Evolutionary conservation across 495 filamentous ascomycete species (phyloP).

Genomic region (Aspergillus egyptiacus): DNA sequence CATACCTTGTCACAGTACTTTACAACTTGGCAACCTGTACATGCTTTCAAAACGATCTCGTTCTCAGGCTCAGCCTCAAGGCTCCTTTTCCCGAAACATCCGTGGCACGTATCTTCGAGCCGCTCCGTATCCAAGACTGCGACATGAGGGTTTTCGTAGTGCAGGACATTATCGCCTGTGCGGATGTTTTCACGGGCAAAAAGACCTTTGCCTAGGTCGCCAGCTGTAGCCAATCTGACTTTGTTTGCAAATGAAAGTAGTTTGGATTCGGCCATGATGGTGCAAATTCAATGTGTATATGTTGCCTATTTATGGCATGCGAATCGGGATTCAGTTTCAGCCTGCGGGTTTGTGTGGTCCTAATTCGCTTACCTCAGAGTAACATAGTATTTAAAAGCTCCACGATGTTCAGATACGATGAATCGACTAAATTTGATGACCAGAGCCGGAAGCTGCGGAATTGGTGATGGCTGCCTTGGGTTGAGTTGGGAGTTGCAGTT

Average conservation of each 20-base stretch:
- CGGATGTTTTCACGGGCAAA: conserved; percentile 34
- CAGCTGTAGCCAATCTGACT: conserved; percentile 24
- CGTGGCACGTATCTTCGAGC: conserved; percentile 40
- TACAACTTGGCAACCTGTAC: conserved; percentile 55
- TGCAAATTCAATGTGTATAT: too few species aligned
- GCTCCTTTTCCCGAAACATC: conserved; percentile 35
- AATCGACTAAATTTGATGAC: too few species aligned
- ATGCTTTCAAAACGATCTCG: conserved; percentile 42
- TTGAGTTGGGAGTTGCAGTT: too few species aligned
- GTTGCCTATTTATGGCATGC: too few species aligned
- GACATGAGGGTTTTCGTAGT: conserved; percentile 35
- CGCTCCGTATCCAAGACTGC: conserved; percentile 39
- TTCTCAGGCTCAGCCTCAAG: conserved; percentile 18
- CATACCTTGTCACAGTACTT: conserved; percentile 63
- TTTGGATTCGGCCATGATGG: conserved; percentile 20
- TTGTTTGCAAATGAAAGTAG: conserved; percentile 25
- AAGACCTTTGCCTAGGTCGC: conserved; percentile 38
- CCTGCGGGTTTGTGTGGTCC: too few species aligned
- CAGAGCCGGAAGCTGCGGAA: too few species aligned
- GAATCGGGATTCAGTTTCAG: too few species aligned
- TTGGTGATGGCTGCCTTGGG: too few species aligned
- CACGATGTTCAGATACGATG: too few species aligned
- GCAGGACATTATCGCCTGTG: conserved; percentile 34
- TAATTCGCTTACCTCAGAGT: too few species aligned
- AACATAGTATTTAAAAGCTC: too few species aligned